These are phyloP conservation scores for Cladorrhinum sp. DNA, from an alignment of 2,329 filamentous ascomycete species.

Conservation along the genomic window DNA sequence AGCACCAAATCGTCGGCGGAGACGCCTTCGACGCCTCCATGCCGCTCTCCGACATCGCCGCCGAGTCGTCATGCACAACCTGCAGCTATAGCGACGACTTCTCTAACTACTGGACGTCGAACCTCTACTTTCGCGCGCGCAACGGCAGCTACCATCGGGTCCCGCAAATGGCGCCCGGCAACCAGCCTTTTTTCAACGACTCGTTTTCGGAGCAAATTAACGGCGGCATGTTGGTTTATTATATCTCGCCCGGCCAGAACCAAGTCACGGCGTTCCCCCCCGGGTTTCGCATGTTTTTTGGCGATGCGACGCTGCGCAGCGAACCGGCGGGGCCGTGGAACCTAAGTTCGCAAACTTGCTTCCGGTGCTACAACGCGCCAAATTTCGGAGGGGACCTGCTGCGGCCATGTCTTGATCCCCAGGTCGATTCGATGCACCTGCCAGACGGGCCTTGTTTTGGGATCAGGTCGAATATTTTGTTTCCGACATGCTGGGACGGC, in stretches of 20 bases:
- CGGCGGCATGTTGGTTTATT: conserved; percentile 28
- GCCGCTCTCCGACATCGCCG: conserved; percentile 27
- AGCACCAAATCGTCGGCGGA: conserved; percentile 41
- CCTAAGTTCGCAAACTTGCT: conserved; percentile 11
- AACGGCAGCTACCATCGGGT: conserved; percentile 36
- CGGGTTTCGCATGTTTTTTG: conserved; percentile 45
- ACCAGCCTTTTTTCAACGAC: conserved; percentile 31
- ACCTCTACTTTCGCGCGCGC: conserved; percentile 30
- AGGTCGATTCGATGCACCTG: conserved; percentile 10
- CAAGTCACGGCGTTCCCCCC: conserved; percentile 15
- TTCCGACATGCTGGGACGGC: conserved; percentile 56
- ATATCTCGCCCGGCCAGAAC: conserved; percentile 30
- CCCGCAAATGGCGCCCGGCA: conserved; percentile 29
- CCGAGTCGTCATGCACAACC: conserved; percentile 29
- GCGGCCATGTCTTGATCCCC: conserved; percentile 11
- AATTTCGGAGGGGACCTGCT: conserved; percentile 13
- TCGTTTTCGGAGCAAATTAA: conserved; percentile 12
- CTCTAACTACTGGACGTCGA: conserved; percentile 38
- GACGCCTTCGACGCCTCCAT: conserved; percentile 41
- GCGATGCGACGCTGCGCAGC: conserved; percentile 30
- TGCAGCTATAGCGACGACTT: conserved; percentile 37
- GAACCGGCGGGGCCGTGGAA: conserved; percentile 4
- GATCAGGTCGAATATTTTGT: conserved; percentile 10
- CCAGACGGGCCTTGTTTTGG: conserved; percentile 13
- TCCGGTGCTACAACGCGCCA: conserved; percentile 12